These are phyloP conservation scores for Fusarium phyllophilum DNA, from an alignment of 2,329 filamentous ascomycete genomes.

Conservation along the genomic window DNA sequence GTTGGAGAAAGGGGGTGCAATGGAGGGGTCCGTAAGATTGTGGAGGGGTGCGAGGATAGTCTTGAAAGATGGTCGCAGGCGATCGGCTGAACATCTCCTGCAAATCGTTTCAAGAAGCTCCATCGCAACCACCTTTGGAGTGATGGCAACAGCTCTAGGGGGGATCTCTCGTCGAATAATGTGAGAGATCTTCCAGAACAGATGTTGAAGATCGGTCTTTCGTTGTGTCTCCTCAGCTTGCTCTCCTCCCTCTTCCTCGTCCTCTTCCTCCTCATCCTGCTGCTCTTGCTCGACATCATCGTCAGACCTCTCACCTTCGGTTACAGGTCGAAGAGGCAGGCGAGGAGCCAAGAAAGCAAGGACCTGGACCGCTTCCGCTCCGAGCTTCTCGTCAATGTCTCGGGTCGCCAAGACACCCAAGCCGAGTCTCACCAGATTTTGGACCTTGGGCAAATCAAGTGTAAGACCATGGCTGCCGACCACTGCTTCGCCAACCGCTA, in stretches of 20 bases:
- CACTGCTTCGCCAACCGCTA: slow-evolving; percentile 65
- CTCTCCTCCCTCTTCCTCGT: slow-evolving; percentile 57
- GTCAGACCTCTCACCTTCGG: slow-evolving; percentile 51
- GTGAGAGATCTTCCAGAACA: slow-evolving; percentile 81
- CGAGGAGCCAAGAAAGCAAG: slow-evolving; percentile 80
- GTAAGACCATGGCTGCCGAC: slow-evolving; percentile 76
- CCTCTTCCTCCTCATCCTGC: slow-evolving; percentile 58
- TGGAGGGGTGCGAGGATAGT: slow-evolving; percentile 72
- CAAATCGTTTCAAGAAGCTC: slow-evolving; percentile 77
- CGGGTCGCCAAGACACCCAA: slow-evolving; percentile 67
- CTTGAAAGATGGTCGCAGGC: slow-evolving; percentile 71
- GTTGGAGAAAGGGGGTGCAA: slow-evolving; percentile 75
- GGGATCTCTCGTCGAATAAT: slow-evolving; percentile 81
- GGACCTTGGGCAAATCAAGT: slow-evolving; percentile 72
- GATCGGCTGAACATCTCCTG: slow-evolving; percentile 65
- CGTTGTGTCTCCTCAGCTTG: slow-evolving; percentile 55
- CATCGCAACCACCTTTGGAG: slow-evolving; percentile 80
- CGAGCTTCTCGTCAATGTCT: slow-evolving; percentile 78
- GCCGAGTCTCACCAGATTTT: slow-evolving; percentile 63
- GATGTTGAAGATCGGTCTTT: slow-evolving; percentile 68
- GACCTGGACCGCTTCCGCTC: slow-evolving; percentile 81
- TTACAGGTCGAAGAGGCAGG: slow-evolving; percentile 53
- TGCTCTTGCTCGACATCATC: slow-evolving; percentile 54
- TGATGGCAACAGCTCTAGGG: slow-evolving; percentile 70
- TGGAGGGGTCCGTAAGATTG: slow-evolving; percentile 83